Percentiles rank a stretch among this genome's conserved stretches.
phyloP scores from a whole-genome alignment of 2,329 filamentous ascomycete genomes.

The Cladobotryum mycophilum region DNA sequence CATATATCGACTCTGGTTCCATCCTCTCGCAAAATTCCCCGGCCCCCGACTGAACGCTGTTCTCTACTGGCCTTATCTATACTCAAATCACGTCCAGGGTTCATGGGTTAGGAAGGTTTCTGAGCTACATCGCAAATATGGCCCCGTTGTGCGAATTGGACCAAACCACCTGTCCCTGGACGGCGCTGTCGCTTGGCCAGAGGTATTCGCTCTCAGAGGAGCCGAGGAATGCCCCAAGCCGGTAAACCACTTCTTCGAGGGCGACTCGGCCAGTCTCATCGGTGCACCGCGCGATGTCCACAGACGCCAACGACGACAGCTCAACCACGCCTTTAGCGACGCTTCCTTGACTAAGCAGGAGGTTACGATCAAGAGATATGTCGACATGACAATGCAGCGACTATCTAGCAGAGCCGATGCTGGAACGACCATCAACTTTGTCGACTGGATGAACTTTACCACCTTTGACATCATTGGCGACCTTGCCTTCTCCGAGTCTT shows the following conservation, averaged over 20 bases:
- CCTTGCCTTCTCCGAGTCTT: constrained; percentile 39
- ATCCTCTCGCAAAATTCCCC: constrained; percentile 25
- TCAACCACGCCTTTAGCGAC: constrained; percentile 27
- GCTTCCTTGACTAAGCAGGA: constrained; percentile 26
- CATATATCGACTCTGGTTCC: constrained; percentile 23
- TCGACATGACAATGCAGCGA: constrained; percentile 20
- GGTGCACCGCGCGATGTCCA: constrained; percentile 14
- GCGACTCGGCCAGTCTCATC: constrained; percentile 14
- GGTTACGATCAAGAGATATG: constrained; percentile 19
- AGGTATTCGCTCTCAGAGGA: constrained; percentile 24
- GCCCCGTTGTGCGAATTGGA: constrained; percentile 33
- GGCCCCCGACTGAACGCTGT: constrained; percentile 20
- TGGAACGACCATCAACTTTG: constrained; percentile 19
- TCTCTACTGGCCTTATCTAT: constrained; percentile 15
- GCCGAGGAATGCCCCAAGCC: constrained; percentile 15
- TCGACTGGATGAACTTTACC: constrained; percentile 31
- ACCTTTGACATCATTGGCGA: constrained; percentile 37
- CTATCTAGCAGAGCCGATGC: constrained; percentile 13
- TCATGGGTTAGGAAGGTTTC: constrained; percentile 15
- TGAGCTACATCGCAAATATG: constrained; percentile 22
- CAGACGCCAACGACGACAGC: constrained; percentile 17
- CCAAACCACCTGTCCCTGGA: constrained; percentile 35
- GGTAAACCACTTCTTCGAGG: not conserved
- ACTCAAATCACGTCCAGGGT: constrained; percentile 15
- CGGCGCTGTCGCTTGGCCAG: constrained; percentile 26